Evolutionary conservation across 352 stramenopile genomes (phyloP), one percentile per base, ranked within the genome.

Genomic region (Peronospora farinosa): DNA sequence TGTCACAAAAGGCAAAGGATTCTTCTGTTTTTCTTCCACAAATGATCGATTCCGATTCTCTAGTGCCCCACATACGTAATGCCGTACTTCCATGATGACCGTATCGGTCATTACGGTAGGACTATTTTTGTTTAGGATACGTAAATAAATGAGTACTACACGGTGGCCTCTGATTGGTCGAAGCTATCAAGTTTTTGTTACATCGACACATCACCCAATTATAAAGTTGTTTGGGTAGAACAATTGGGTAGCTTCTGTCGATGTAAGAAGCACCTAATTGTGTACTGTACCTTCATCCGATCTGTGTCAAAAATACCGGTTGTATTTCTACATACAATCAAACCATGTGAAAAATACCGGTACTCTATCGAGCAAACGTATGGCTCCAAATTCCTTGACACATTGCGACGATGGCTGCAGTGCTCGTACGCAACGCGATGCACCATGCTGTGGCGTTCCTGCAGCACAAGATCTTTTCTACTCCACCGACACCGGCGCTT

Each of bases 381-480:
- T 38, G 45, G 45, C 44, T 53, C 44, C 48, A 13, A 23, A n/a
- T n/a, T n/a, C n/a, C n/a, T n/a, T n/a, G n/a, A n/a, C 43, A 46
- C 45, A 54, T n/a, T 54, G 19, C 32, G 21, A 59, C 40, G 42
- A 86, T 86, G 74, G 71, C 72, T 36, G 48, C 69, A 50, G 75
- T 74, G 66, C 42, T 82, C 61, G 65, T 88, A 63, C 77, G 81
- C 43, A 67, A 73, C 47, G 60, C 78, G 68, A 78, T 90, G 59
- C 72, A 88, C 63, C 73, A 67, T 60, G 74, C 79, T 38, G 54
- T 82, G 57, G 60, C 67, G 39, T 75, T 74, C 62, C 55, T 90
- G 56, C 72, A 74, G 40, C 65, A 79, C 65, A 70, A 68, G 30
- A 53, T 68, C 47, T 73, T 80, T 53, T 54, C 57, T 41, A 63